These are phyloP conservation scores for Annona squamosa DNA, from an alignment of 164 flowering plant genomes.

Conservation along the genomic window DNA sequence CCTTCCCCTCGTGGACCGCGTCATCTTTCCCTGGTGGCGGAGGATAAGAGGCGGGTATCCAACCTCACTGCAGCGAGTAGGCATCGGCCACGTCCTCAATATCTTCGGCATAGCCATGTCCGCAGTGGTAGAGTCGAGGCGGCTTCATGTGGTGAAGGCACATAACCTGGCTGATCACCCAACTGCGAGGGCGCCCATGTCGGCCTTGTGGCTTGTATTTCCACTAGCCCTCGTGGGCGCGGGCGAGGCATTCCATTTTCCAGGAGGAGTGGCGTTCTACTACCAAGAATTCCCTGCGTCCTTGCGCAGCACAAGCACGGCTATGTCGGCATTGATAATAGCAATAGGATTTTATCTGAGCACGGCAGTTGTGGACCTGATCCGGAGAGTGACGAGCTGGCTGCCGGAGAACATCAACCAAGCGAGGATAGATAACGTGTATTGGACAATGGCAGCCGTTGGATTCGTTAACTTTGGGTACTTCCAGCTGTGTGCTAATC, in stretches of 20 bases:
- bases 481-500: conserved; percentile 25
- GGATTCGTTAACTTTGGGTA: conserved; percentile 33
- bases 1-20: conserved; percentile 35
- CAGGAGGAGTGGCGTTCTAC: conserved; percentile 46
- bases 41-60: conserved; percentile 20
- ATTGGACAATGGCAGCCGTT: conserved; percentile 29
- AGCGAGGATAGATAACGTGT: conserved; percentile 51
- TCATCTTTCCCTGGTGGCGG: conserved; percentile 37
- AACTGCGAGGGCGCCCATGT: conserved; percentile 22
- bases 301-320: conserved; percentile 30
- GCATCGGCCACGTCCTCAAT: conserved; percentile 52
- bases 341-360: conserved; percentile 44
- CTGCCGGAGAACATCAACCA: conserved; percentile 44
- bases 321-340: conserved; percentile 19
- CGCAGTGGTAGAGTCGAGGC: conserved; percentile 43
- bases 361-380: conserved; percentile 33
- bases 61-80: conserved; percentile 48
- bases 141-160: conserved; percentile 22
- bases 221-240: conserved; percentile 31
- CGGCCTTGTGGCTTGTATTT: conserved; percentile 36
- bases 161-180: conserved; percentile 20
- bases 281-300: conserved; percentile 46
- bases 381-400: conserved; percentile 41
- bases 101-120: conserved; percentile 35
- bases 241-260: conserved; percentile 55